Evolutionary conservation across 352 stramenopile genomes (phyloP).

Genomic region (Globisporangium acanthophoron): DNA sequence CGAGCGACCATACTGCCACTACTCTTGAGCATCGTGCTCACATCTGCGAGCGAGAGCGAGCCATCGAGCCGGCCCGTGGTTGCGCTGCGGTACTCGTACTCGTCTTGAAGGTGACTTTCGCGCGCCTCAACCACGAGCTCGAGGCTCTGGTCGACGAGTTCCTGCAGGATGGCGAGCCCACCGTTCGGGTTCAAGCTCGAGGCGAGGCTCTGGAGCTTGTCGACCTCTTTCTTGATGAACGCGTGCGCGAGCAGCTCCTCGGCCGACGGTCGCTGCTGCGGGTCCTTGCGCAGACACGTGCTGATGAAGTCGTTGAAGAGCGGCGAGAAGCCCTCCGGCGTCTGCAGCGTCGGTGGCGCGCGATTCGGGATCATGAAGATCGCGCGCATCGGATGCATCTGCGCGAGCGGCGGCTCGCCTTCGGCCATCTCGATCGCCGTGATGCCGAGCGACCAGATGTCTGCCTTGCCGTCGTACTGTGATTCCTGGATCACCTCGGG

Average conservation of each 20-base stretch:
- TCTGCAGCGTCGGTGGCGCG: conserved; percentile 40
- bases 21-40: conserved; percentile 59
- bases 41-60: conserved; percentile 53
- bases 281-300: conserved; percentile 64
- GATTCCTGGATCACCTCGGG: conserved; percentile 89
- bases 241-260: conserved; percentile 46
- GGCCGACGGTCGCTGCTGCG: conserved; percentile 37
- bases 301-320: conserved; percentile 58
- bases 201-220: conserved; percentile 27
- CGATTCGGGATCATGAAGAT: conserved; percentile 80
- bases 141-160: conserved; percentile 66
- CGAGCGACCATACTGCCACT: conserved; percentile 17
- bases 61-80: conserved; percentile 50
- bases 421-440: conserved; percentile 89
- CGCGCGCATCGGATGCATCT: conserved; percentile 86
- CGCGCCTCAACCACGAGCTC: conserved; percentile 55
- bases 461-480: conserved; percentile 77
- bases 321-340: conserved; percentile 33
- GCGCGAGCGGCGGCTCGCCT: conserved; percentile 72
- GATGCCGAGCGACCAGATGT: conserved; percentile 85
- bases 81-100: conserved; percentile 42
- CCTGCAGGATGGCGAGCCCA: conserved; percentile 55
- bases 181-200: conserved; percentile 6
- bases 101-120: conserved; percentile 41
- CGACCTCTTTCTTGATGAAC: conserved; percentile 58